phyloP scores from a whole-genome alignment of 352 stramenopile species.

The Thalassiosira exigua region DNA sequence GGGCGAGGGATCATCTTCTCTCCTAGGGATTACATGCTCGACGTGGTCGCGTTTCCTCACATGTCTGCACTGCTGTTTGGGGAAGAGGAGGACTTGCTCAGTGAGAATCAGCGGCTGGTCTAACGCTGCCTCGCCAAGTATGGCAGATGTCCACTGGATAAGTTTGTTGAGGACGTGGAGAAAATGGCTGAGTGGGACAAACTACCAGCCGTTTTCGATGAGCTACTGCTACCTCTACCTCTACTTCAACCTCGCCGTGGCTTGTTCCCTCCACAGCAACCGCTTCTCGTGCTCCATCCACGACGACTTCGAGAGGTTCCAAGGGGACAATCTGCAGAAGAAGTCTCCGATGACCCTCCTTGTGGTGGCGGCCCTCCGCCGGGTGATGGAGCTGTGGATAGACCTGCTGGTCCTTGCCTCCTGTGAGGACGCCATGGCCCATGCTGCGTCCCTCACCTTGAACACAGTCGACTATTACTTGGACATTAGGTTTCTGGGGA shows the following conservation, averaged over 20 bases:
- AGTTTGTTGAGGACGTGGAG: constrained; percentile 18
- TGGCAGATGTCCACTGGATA: constrained; percentile 13
- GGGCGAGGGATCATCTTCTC: too few relatives aligned
- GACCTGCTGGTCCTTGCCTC: constrained; percentile 21
- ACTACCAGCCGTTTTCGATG: constrained; percentile 14
- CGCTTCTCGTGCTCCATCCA: constrained; percentile 2
- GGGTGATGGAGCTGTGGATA: constrained; percentile 25
- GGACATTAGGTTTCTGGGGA: too few relatives aligned
- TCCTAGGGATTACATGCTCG: too few relatives aligned
- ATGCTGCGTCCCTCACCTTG: constrained; percentile 17
- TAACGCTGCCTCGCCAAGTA: too few relatives aligned
- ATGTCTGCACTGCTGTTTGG: too few relatives aligned
- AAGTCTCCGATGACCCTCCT: constrained; percentile 13
- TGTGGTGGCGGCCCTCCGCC: constrained; percentile 4
- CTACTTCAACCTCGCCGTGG: constrained; percentile 32
- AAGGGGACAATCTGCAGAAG: background rate
- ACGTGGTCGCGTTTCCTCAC: too few relatives aligned
- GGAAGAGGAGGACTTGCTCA: too few relatives aligned
- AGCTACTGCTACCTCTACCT: constrained; percentile 30
- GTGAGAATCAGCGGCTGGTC: too few relatives aligned
- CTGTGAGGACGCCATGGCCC: constrained; percentile 36
- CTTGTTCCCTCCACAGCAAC: background rate
- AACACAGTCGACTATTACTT: constrained; percentile 16
- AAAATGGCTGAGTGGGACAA: constrained; percentile 2
- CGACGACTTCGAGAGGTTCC: constrained; percentile 8